These are phyloP conservation scores for Beauveria sp. DNA, from an alignment of 2,329 filamentous ascomycete genomes.

Conservation along the genomic window DNA sequence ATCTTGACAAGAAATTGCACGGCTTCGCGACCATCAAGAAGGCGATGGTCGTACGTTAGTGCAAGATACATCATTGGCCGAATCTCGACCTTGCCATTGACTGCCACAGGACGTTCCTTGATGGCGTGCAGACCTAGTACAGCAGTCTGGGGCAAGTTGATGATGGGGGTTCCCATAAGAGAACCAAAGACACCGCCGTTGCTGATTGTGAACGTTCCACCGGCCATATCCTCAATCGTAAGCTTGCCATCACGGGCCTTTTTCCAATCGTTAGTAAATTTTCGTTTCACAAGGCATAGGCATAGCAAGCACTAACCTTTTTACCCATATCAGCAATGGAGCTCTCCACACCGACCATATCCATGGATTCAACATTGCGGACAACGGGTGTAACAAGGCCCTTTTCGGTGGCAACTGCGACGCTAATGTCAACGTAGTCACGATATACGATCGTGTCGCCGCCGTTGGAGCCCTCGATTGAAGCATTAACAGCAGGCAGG, in stretches of 20 bases:
- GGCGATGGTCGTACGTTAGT: slow-evolving; percentile 92
- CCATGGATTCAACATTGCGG: slow-evolving; percentile 82
- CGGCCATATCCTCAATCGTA: slow-evolving; percentile 98
- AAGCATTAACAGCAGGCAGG: slow-evolving; percentile 89
- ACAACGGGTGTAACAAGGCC: slow-evolving; percentile 95
- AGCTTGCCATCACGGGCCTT: slow-evolving; percentile 92
- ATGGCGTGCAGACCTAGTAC: slow-evolving; percentile 92
- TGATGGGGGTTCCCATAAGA: slow-evolving; percentile 95
- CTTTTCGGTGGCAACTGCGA: slow-evolving; percentile 95
- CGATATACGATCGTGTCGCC: slow-evolving; percentile 98
- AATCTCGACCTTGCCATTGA: slow-evolving; percentile 92
- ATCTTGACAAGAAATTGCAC: slow-evolving; percentile 95
- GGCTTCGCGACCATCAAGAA: slow-evolving; percentile 90
- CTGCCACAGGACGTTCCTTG: slow-evolving; percentile 82
- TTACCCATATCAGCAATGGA: slow-evolving; percentile 89
- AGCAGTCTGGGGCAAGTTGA: slow-evolving; percentile 90
- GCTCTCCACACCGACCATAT: slow-evolving; percentile 83
- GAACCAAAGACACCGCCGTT: slow-evolving; percentile 97
- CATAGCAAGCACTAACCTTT: slow-evolving; percentile 55
- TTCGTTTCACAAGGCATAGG: background rate
- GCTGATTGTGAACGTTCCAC: slow-evolving; percentile 95
- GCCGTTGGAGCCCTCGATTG: slow-evolving; percentile 89
- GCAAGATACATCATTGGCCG: slow-evolving; percentile 99
- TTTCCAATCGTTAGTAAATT: slow-evolving; percentile 9
- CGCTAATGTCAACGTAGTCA: slow-evolving; percentile 96